Percentiles rank a stretch among this genome's conserved stretches.
phyloP scores from a whole-genome alignment of 805 yeast genomes.

The Hyphopichia homilentoma region DNA sequence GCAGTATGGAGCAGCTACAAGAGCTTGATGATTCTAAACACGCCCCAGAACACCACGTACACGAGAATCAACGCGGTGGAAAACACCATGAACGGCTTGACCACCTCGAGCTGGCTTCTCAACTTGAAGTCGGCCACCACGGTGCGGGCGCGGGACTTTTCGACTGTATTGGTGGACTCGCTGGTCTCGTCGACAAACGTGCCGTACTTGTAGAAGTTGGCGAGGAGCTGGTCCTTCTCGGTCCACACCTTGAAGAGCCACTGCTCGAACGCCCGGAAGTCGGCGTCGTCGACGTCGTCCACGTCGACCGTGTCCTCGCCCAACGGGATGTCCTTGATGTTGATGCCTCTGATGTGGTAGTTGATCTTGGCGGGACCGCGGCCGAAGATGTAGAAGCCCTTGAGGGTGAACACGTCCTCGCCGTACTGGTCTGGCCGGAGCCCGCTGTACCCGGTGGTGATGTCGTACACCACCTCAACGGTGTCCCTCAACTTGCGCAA shows the following conservation, averaged over 20 bases:
- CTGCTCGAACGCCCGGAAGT: slow-evolving; percentile 51
- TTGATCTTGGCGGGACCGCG: slow-evolving; percentile 65
- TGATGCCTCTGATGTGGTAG: slow-evolving; percentile 59
- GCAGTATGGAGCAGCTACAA: too few species aligned
- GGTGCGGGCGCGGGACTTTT: slow-evolving; percentile 6
- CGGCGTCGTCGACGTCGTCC: slow-evolving; percentile 40
- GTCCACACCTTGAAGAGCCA: slow-evolving; percentile 79
- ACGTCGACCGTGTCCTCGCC: slow-evolving; percentile 37
- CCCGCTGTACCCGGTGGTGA: slow-evolving; percentile 81
- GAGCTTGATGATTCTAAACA: too few species aligned
- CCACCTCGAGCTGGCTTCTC: slow-evolving; percentile 12
- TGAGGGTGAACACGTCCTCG: slow-evolving; percentile 69
- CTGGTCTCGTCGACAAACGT: slow-evolving; percentile 33
- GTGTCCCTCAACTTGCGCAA: slow-evolving; percentile 53
- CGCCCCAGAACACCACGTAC: too few species aligned
- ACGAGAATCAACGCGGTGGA: too few species aligned
- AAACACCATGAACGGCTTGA: slow-evolving; percentile 10
- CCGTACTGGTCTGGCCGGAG: slow-evolving; percentile 62
- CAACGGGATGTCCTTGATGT: slow-evolving; percentile 60
- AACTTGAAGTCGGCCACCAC: slow-evolving; percentile 23
- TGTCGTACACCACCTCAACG: slow-evolving; percentile 65
- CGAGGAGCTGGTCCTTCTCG: slow-evolving; percentile 72
- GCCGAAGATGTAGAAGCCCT: slow-evolving; percentile 62
- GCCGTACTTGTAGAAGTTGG: slow-evolving; percentile 55
- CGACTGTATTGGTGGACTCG: slow-evolving; percentile 8